Conservation (phyloP, 495 filamentous ascomycete genomes). For the Saxophila tyrrhenica region DNA sequence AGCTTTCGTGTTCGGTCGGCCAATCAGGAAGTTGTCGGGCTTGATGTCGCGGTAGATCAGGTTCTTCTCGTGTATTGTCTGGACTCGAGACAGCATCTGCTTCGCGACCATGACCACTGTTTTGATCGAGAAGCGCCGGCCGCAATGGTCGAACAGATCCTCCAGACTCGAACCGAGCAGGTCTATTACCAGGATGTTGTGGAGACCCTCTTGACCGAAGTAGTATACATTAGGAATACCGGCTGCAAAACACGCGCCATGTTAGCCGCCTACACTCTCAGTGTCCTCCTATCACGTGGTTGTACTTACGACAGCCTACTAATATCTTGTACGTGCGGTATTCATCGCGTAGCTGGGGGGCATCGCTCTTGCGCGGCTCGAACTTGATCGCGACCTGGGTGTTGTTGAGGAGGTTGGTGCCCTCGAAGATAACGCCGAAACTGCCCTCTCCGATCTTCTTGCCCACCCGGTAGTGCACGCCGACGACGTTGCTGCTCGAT, state of each 20-base stretch:
- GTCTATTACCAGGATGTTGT: conserved; percentile 99
- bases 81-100: conserved; percentile 97
- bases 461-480: conserved; percentile 96
- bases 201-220: conserved; percentile 95
- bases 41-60: conserved; percentile 99
- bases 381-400: conserved; percentile 99
- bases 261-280: neutral
- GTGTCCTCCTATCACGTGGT: neutral
- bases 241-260: conserved; percentile 39
- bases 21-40: conserved; percentile 98
- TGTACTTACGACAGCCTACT: conserved; percentile 90
- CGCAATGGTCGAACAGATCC: conserved; percentile 97
- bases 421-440: conserved; percentile 98
- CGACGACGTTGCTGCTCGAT: conserved; percentile 94
- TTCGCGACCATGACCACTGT: conserved; percentile 99
- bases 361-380: conserved; percentile 97
- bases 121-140: conserved; percentile 88
- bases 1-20: conserved; percentile 79
- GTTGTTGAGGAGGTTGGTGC: conserved; percentile 96
- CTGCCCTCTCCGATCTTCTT: conserved; percentile 99
- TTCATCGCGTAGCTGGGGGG: conserved; percentile 94
- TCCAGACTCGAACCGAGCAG: conserved; percentile 91
- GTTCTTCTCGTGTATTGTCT: conserved; percentile 99
- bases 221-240: conserved; percentile 99
- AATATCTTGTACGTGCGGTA: conserved; percentile 99